Evolutionary conservation across 352 stramenopile genomes (phyloP).

Genomic region (Globisporangium acanthophoron): DNA sequence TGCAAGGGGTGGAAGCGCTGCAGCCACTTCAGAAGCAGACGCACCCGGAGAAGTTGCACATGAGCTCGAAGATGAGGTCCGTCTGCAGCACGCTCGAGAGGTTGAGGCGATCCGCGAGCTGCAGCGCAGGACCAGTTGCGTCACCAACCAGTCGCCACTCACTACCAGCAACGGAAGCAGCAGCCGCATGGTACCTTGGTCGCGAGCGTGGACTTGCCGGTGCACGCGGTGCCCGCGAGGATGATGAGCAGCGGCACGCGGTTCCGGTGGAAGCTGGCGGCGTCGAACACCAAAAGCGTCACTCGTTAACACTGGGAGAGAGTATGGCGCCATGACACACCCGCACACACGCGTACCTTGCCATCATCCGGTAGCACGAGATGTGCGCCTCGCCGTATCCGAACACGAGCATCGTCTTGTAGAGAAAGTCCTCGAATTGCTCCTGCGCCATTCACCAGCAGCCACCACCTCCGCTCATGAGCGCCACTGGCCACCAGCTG

Average conservation of each 20-base stretch:
- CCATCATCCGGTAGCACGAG: slow-evolving; percentile 86
- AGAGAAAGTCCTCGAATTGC: slow-evolving; percentile 88
- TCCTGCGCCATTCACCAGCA: slow-evolving; percentile 26
- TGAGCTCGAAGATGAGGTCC: slow-evolving; percentile 86
- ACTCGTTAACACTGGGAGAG: background rate
- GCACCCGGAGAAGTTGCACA: slow-evolving; percentile 89
- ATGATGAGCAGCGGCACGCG: slow-evolving; percentile 83
- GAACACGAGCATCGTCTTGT: slow-evolving; percentile 88
- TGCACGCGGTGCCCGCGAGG: slow-evolving; percentile 73
- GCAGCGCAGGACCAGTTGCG: background rate
- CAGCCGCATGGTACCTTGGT: slow-evolving; percentile 44
- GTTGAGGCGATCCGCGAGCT: slow-evolving; percentile 84
- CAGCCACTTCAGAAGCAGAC: background rate
- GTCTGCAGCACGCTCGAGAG: slow-evolving; percentile 84
- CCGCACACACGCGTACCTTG: slow-evolving; percentile 30
- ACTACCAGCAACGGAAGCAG: background rate
- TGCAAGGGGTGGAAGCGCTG: background rate
- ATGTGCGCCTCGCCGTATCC: slow-evolving; percentile 84
- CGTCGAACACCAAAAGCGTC: background rate
- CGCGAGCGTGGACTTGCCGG: slow-evolving; percentile 81
- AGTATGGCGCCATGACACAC: background rate
- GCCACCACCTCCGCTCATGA: background rate
- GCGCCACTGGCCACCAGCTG: too few relatives aligned
- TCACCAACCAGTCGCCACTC: background rate
- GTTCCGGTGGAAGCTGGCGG: slow-evolving; percentile 72